These are phyloP conservation scores for Juglanconis sp. DNA, from an alignment of 2,329 filamentous ascomycete genomes.

Conservation along the genomic window DNA sequence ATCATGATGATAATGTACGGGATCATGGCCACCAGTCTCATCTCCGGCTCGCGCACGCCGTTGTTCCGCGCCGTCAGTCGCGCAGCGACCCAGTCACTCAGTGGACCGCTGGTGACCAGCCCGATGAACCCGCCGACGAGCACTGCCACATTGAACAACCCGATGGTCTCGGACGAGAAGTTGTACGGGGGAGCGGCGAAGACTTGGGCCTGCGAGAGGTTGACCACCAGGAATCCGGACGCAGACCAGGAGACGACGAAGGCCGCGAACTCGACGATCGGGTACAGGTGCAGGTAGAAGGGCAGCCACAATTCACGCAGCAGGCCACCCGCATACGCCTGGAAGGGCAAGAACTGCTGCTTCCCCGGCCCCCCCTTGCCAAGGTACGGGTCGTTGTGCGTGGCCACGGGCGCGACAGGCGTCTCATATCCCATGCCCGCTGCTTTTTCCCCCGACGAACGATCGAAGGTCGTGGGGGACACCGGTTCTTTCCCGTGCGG, in stretches of 20 bases:
- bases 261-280: conserved; percentile 60
- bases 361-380: conserved; percentile 53
- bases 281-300: conserved; percentile 59
- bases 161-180: conserved; percentile 38
- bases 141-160: conserved; percentile 47
- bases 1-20: conserved; percentile 44
- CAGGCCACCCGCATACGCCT: conserved; percentile 45
- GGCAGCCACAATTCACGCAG: conserved; percentile 56
- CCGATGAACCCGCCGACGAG: conserved; percentile 39
- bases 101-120: conserved; percentile 38
- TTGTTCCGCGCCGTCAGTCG: conserved; percentile 38
- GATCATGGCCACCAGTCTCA: conserved; percentile 42
- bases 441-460: conserved; percentile 11
- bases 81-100: conserved; percentile 42
- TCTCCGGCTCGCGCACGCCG: conserved; percentile 46
- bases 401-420: conserved; percentile 15
- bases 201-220: conserved; percentile 52
- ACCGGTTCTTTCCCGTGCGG: conserved; percentile 14
- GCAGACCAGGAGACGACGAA: conserved; percentile 56
- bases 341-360: conserved; percentile 52
- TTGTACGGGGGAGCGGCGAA: conserved; percentile 41
- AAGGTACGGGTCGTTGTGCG: conserved; percentile 50
- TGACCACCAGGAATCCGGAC: conserved; percentile 48
- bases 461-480: conserved; percentile 14
- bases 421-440: background rate